Conservation (phyloP, 768 basidiomycete genomes). For the Macrolepiota albuminosa region DNA sequence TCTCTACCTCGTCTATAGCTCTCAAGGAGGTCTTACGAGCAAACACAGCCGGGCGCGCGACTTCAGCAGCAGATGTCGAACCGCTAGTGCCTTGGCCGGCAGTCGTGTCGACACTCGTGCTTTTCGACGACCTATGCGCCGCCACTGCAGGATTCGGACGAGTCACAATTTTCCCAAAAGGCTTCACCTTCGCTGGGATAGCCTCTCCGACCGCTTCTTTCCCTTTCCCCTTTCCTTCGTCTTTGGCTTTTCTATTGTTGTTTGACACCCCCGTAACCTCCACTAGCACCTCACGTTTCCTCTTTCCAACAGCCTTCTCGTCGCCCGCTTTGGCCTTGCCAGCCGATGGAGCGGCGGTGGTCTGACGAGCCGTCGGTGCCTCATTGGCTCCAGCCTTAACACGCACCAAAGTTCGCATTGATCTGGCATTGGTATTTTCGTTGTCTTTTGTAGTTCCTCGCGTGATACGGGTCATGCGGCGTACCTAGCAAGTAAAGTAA, state of each 20-base stretch:
- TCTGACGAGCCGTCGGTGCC: slow-evolving; percentile 24
- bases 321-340: slow-evolving; percentile 31
- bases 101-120: slow-evolving; percentile 8
- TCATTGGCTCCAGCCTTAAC: slow-evolving; percentile 41
- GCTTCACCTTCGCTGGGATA: slow-evolving; percentile 19
- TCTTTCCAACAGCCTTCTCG: slow-evolving; percentile 51
- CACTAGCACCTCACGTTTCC: slow-evolving; percentile 71
- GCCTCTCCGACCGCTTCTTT: slow-evolving; percentile 38
- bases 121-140: slow-evolving; percentile 4
- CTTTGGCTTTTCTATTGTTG: slow-evolving; percentile 23
- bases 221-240: slow-evolving; percentile 26
- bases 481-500: slow-evolving; percentile 39
- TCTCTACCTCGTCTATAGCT: slow-evolving; percentile 38
- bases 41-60: slow-evolving; percentile 7
- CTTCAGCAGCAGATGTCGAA: not conserved
- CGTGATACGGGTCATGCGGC: slow-evolving; percentile 57
- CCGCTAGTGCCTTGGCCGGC: slow-evolving; percentile 2
- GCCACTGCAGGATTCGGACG: slow-evolving; percentile 29
- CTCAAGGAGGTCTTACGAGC: slow-evolving; percentile 14
- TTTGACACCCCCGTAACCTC: slow-evolving; percentile 53
- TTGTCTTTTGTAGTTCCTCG: slow-evolving; percentile 51
- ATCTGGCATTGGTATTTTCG: slow-evolving; percentile 69
- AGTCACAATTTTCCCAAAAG: slow-evolving; percentile 20
- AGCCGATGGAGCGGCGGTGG: slow-evolving; percentile 34
- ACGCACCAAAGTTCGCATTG: slow-evolving; percentile 47